phyloP scores from a whole-genome alignment of 306 rosid species.

The Senna siamea region DNA sequence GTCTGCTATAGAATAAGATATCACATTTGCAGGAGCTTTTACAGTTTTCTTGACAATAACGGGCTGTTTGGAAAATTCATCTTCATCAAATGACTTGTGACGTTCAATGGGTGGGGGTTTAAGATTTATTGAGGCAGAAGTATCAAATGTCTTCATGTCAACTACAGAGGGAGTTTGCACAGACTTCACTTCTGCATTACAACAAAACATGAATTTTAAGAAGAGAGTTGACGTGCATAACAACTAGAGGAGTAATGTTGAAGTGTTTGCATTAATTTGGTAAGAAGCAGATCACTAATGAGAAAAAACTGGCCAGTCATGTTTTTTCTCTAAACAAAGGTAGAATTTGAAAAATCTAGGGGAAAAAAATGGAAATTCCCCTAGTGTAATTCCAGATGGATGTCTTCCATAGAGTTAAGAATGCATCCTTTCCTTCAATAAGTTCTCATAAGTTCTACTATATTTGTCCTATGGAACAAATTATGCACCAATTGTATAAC shows the following conservation, averaged over 20 bases:
- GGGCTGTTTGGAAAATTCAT: constrained; percentile 66
- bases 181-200: constrained; percentile 74
- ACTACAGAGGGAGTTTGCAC: constrained; percentile 55
- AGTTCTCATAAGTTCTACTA: constrained; percentile 22
- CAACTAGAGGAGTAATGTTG: constrained; percentile 7
- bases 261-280: constrained; percentile 15
- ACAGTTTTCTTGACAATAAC: constrained; percentile 56
- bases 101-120: constrained; percentile 97
- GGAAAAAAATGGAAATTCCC: background rate
- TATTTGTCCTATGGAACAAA: background rate
- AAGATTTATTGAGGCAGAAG: constrained; percentile 63
- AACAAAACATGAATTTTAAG: constrained; percentile 29
- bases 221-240: background rate
- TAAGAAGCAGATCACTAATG: background rate
- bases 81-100: constrained; percentile 78
- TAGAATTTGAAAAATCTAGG: constrained; percentile 1
- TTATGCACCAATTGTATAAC: background rate
- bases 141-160: constrained; percentile 67
- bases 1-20: constrained; percentile 84
- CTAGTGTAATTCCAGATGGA: background rate
- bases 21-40: constrained; percentile 66
- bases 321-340: constrained; percentile 11
- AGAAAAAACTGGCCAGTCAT: constrained; percentile 1
- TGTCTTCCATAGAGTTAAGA: constrained; percentile 4
- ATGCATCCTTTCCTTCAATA: background rate